Base-by-base conservation (phyloP, 164 flowering plant species). In the Liquidambar formosana region DNA sequence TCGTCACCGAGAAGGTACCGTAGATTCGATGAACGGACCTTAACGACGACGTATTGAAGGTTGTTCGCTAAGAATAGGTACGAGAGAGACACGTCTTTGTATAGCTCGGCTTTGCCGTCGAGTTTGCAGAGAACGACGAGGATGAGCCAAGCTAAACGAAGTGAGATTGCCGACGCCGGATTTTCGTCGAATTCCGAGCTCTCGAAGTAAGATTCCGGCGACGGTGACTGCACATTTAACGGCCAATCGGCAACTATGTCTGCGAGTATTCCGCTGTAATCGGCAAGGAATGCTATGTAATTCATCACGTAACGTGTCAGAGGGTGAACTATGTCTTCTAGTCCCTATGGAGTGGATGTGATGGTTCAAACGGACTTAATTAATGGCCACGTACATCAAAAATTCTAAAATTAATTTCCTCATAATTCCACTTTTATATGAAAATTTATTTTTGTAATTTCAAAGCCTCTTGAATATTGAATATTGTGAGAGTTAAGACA, bases 271-370 rank as follows among this genome's bases (percentile, higher is more conserved):
- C 68, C 79, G 67, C 76, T 75, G 81, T 88, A 86, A 26, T 85
- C 88, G 28, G 77, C 62, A 45, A 89, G 81, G 76, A 82, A 76
- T 5, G 78, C 45, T 19, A 89, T 43, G 79, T 81, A 89, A 64
- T 84, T 85, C 91, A 87, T 89, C 44, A 87, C 91, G 71, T 87
- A 83, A 23, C 88, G 87, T 0, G 89, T 84, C 3, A 89, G 76
- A 0, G 89, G 91, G 65, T 89, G 93, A 28, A 81, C 61, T 4
- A n/a, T n/a, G n/a, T n/a, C n/a, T n/a, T n/a, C n/a, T n/a, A n/a
- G n/a, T n/a, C n/a, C n/a, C n/a, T n/a, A n/a, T n/a, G n/a, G n/a
- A n/a, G n/a, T n/a, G n/a, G n/a, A n/a, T n/a, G n/a, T n/a, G n/a
- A n/a, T n/a, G n/a, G n/a, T n/a, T n/a, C n/a, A n/a, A n/a, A n/a